Percentiles rank a stretch among this genome's conserved stretches.
Conservation (phyloP, 495 filamentous ascomycete species). For the Penicillium parvum region DNA sequence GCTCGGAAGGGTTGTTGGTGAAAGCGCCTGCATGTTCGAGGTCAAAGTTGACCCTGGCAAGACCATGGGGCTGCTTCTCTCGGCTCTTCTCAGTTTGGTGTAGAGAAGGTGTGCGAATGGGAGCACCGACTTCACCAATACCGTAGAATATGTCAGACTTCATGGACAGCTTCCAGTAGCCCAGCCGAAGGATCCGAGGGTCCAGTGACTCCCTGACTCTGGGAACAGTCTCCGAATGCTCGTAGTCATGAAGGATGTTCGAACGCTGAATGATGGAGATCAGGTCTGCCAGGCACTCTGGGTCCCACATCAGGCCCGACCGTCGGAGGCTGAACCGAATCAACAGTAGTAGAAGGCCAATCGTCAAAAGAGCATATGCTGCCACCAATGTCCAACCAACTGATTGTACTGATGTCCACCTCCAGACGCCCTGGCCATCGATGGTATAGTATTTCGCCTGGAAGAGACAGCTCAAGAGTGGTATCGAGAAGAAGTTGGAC, state of each 20-base stretch:
- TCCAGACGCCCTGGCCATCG: conserved; percentile 52
- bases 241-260: conserved; percentile 69
- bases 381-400: conserved; percentile 75
- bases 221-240: conserved; percentile 51
- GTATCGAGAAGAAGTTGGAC: conserved; percentile 57
- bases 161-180: conserved; percentile 73
- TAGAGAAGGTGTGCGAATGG: conserved; percentile 52
- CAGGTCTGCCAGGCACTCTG: conserved; percentile 73
- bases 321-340: conserved; percentile 44
- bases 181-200: conserved; percentile 58
- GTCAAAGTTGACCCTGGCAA: conserved; percentile 37
- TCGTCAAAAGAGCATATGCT: conserved; percentile 61
- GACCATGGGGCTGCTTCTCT: conserved; percentile 28
- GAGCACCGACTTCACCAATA: conserved; percentile 56
- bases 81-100: conserved; percentile 33
- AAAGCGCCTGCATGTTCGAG: conserved; percentile 35
- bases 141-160: conserved; percentile 60
- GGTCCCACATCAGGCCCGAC: conserved; percentile 83
- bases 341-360: conserved; percentile 53
- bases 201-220: conserved; percentile 44
- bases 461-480: conserved; percentile 61
- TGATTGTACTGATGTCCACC: conserved; percentile 71
- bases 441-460: conserved; percentile 50
- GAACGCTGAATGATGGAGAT: conserved; percentile 70
- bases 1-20: conserved; percentile 31